Base-by-base conservation (phyloP, 2,329 filamentous ascomycete genomes). In the Fusarium verticillioides region DNA sequence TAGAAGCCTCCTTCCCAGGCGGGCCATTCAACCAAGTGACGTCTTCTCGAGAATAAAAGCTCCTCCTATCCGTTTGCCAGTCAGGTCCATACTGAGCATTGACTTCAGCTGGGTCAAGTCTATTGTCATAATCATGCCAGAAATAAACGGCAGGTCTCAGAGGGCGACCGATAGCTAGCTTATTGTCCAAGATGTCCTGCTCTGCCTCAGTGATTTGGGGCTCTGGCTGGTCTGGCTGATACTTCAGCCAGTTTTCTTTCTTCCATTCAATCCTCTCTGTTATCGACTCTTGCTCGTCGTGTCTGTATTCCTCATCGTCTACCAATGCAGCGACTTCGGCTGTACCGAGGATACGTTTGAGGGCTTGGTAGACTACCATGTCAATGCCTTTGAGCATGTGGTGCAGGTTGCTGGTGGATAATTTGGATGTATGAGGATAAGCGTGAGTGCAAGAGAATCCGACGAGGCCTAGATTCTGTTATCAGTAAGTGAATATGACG, bases 401-500 rank as follows among this genome's bases (percentile, higher is more conserved):
- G 1, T 83, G 84, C 3, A 86, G 75, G 8, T 70, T 44, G 0
- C 53, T 21, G 2, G 69, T 28, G 2, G 77, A 75, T 9, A 7
- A 74, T 1, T 52, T 26, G 4, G 79, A 81, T 2, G 80, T 79
- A 58, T 88, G 85, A 0, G 85, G 80, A 69, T 89, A 89, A 0
- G 81, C 79, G 60, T 89, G 85, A 7, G 81, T 81, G 65, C 85
- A 88, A 57, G 77, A 82, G 36, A 86, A 81, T 0, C 85, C 87
- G 1, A 88, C 62, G 4, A 73, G 72, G 2, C 85, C 83, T 9
- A 4, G 12, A 13, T 0, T 2, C 4, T 2, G 7, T 0, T 16
- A 3, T 53, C 7, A 53, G 36, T 37, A 37, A 2, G 16, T 37
- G 36, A 18, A 37, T 5, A 12, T 34, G 13, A 34, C 2, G 13